Evolutionary conservation across 352 stramenopile genomes (phyloP), one percentile per base, ranked within the genome.

Genomic region (Globisporangium camurandrum): DNA sequence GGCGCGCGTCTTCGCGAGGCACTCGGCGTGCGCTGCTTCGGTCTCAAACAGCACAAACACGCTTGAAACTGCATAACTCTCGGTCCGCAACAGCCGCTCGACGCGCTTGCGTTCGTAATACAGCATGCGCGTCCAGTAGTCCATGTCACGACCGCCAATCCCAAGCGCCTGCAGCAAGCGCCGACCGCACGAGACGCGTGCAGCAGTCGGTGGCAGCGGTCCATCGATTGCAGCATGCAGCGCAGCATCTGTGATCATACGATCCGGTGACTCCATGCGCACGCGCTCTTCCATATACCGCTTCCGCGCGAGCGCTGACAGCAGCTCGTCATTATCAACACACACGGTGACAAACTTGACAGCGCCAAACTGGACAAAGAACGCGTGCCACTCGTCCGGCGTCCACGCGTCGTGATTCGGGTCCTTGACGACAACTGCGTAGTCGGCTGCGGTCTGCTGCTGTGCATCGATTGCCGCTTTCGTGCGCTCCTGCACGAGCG

Each of bases 41-140:
- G 61, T 81, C 56, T 88, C 75, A 49, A 91, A 91, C 67, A 78
- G 84, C 30, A 86, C 70, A 52, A 87, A 90, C 4, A 93, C 79
- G 0, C 65, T 78, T 69, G 68, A 86, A n/a, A 80, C 74, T 9
- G 56, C 66, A 55, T 76, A 86, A 10, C 61, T 75, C 28, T 77
- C 65, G 11, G 64, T 34, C 7, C 57, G 38, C 36, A 77, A 30
- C 31, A 84, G 59, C 12, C 36, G 51, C n/a, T 57, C 47, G 17
- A 86, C 69, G 1, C 54, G 59, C 42, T 68, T 59, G 4, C 76
- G 62, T 36, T 84, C 47, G 28, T 54, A 41, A 58, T 77, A 68
- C 12, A 91, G 57, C 56, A 80, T 39, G 20, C 62, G 43, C 20
- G 70, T 64, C 80, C 75, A 88, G 62, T 86, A 89, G 20, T 59